Percentiles rank a stretch among this genome's conserved stretches.
Conservation (phyloP, 2,329 filamentous ascomycete genomes). For the Colletotrichum endophyticum region DNA sequence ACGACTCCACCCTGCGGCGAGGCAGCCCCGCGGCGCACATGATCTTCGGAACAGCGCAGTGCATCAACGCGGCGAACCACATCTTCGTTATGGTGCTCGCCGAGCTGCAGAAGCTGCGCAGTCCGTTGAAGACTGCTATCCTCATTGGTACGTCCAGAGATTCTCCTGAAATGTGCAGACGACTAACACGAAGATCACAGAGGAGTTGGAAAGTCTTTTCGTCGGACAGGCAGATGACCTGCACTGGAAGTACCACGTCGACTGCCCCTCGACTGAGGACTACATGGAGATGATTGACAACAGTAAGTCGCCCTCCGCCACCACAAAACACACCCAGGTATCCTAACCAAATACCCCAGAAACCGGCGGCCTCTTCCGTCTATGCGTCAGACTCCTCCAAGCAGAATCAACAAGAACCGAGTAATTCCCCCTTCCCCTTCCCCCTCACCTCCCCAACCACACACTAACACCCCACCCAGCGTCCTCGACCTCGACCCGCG, state of each 20-base stretch:
- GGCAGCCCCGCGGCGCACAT: constrained; percentile 82
- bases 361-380: constrained; percentile 25
- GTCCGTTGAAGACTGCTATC: background rate
- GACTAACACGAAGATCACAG: constrained; percentile 63
- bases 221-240: constrained; percentile 89
- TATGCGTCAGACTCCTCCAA: background rate
- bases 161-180: no score
- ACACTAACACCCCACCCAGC: background rate
- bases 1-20: constrained; percentile 75
- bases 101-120: constrained; percentile 30
- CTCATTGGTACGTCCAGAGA: background rate
- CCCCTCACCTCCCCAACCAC: accelerated
- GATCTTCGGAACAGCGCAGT: constrained; percentile 85
- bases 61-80: constrained; percentile 90
- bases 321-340: background rate
- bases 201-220: constrained; percentile 65
- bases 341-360: background rate
- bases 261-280: constrained; percentile 83
- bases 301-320: background rate
- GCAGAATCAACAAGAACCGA: background rate
- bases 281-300: constrained; percentile 78
- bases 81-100: constrained; percentile 81
- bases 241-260: constrained; percentile 85
- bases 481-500: background rate
- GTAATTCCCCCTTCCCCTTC: background rate